Conservation (phyloP, 2,329 filamentous ascomycete genomes). For the Botrytis byssoidea region DNA sequence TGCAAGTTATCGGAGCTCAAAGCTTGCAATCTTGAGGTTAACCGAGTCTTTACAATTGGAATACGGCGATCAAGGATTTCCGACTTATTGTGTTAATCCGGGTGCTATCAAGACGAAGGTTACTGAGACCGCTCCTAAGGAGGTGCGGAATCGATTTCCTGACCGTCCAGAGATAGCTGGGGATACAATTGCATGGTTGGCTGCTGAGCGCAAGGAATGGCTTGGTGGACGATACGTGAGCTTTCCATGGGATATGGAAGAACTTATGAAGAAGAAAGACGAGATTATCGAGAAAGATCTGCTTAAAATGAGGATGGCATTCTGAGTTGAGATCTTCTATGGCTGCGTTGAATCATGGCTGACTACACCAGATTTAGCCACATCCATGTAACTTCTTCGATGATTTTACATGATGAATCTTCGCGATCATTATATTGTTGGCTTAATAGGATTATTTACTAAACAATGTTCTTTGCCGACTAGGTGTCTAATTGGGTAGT, state of each 20-base stretch:
- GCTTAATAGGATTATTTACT: background rate
- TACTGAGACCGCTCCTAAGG: slow-evolving; percentile 32
- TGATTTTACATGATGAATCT: background rate
- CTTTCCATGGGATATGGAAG: slow-evolving; percentile 48
- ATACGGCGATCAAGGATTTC: slow-evolving; percentile 44
- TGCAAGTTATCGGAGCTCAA: slow-evolving; percentile 46
- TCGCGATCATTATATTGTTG: background rate
- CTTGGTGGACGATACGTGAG: slow-evolving; percentile 47
- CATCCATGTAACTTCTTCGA: background rate
- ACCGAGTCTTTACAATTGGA: slow-evolving; percentile 50
- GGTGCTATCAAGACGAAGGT: slow-evolving; percentile 41
- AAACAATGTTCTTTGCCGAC: background rate
- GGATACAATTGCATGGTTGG: slow-evolving; percentile 46
- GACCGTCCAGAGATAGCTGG: slow-evolving; percentile 30
- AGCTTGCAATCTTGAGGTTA: slow-evolving; percentile 51
- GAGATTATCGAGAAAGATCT: slow-evolving; percentile 44
- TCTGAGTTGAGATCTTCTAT: slow-evolving; percentile 14
- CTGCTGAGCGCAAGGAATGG: slow-evolving; percentile 46
- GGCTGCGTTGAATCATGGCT: background rate
- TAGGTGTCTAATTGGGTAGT: no score
- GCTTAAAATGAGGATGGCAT: slow-evolving; percentile 38
- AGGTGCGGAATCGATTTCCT: slow-evolving; percentile 2
- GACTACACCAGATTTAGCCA: background rate
- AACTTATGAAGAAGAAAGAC: slow-evolving; percentile 44
- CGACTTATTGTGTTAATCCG: slow-evolving; percentile 45